Evolutionary conservation across 23 red algal genomes (phyloP).

Genomic region (Agarophyton chilense): DNA sequence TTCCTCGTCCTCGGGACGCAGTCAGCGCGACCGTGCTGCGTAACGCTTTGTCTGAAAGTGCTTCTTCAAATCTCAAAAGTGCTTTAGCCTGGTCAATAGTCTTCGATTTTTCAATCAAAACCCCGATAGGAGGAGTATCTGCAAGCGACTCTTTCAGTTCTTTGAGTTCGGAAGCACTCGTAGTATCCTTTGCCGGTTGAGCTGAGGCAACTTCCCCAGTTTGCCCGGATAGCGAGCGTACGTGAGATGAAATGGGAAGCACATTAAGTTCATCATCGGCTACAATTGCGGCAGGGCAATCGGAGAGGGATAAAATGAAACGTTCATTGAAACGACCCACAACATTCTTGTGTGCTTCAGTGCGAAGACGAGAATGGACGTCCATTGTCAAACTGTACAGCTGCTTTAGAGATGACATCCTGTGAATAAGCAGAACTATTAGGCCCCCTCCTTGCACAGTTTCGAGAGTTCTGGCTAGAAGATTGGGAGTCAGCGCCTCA

Average conservation of each 20-base stretch:
- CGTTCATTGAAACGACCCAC: conserved; percentile 91
- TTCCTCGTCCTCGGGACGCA: conserved; percentile 91
- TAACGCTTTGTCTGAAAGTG: conserved; percentile 75
- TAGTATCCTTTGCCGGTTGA: neutral
- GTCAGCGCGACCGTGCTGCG: conserved; percentile 90
- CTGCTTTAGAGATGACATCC: conserved; percentile 77
- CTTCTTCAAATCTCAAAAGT: conserved; percentile 80
- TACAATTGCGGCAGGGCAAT: conserved; percentile 79
- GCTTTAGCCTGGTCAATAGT: conserved; percentile 90
- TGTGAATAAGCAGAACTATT: conserved; percentile 82
- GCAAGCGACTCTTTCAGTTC: conserved; percentile 78
- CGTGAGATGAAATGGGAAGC: conserved; percentile 78
- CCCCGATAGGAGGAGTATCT: conserved; percentile 69
- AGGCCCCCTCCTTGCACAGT: conserved; percentile 92
- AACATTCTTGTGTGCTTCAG: conserved; percentile 79
- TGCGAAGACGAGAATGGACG: conserved; percentile 80
- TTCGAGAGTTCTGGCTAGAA: conserved; percentile 89
- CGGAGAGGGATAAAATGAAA: conserved; percentile 80
- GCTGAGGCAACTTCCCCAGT: neutral
- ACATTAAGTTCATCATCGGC: conserved; percentile 98
- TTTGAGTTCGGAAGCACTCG: conserved; percentile 49
- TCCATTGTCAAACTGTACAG: conserved; percentile 94
- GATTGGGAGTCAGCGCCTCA: conserved; percentile 96
- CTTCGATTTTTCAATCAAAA: conserved; percentile 52
- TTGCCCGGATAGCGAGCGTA: conserved; percentile 38